Conservation (phyloP, 2,329 filamentous ascomycete species). For the Esteya vermicola region DNA sequence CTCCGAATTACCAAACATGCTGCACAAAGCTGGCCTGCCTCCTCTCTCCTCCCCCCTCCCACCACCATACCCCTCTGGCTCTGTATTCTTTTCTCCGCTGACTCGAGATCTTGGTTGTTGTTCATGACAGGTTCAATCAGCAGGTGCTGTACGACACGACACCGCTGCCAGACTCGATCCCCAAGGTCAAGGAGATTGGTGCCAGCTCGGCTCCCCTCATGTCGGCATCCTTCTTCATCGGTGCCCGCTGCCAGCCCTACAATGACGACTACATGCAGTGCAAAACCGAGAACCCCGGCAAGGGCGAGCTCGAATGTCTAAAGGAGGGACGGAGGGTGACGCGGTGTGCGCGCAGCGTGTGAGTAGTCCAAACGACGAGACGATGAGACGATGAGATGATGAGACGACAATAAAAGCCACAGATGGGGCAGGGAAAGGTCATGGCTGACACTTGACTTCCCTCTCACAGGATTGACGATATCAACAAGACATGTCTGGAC, state of each 20-base stretch:
- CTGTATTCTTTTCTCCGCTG: no score
- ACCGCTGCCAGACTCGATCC: conserved; percentile 81
- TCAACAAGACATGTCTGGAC: conserved; percentile 86
- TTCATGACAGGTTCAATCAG: conserved; percentile 69
- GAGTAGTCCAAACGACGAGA: conserved; percentile 27
- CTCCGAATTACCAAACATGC: no score
- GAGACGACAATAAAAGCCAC: no score
- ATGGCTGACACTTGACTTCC: not conserved
- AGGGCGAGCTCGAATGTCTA: conserved; percentile 86
- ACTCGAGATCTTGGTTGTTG: not conserved
- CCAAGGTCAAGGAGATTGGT: conserved; percentile 86
- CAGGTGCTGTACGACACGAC: conserved; percentile 89
- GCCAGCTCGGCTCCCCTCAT: conserved; percentile 83
- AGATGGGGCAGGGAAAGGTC: no score
- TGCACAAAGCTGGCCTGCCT: no score
- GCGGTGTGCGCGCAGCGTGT: conserved; percentile 92
- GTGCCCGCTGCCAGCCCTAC: conserved; percentile 83
- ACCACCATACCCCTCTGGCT: no score
- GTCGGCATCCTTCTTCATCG: conserved; percentile 92
- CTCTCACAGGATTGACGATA: conserved; percentile 70
- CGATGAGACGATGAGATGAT: no score
- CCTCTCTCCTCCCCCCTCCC: no score
- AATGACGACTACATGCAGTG: conserved; percentile 99
- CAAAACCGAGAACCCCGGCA: conserved; percentile 86
- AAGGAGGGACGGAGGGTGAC: conserved; percentile 95